Evolutionary conservation across 495 filamentous ascomycete genomes (phyloP).

Genomic region (Niebla homalea): DNA sequence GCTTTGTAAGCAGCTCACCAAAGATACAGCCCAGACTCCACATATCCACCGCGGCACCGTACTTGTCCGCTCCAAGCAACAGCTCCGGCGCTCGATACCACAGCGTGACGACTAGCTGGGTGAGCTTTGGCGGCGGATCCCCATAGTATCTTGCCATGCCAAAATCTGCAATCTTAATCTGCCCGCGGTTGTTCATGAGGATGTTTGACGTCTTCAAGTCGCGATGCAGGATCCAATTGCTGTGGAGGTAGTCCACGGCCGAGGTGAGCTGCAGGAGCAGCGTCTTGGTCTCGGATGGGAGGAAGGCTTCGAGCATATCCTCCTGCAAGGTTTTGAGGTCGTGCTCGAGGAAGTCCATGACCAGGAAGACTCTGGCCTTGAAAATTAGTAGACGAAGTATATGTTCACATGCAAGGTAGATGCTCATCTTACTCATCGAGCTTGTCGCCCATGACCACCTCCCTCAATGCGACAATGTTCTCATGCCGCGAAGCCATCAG

Average conservation of each 20-base stretch:
- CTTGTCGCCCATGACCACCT: constrained; percentile 74
- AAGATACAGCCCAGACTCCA: constrained; percentile 98
- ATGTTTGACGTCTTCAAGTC: constrained; percentile 96
- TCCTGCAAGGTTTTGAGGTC: constrained; percentile 90
- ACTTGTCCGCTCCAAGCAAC: constrained; percentile 66
- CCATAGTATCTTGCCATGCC: constrained; percentile 90
- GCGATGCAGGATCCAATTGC: constrained; percentile 86
- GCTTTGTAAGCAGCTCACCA: constrained; percentile 73
- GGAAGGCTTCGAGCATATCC: constrained; percentile 87
- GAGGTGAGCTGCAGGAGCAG: constrained; percentile 70
- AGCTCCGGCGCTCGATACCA: constrained; percentile 95
- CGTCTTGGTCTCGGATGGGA: constrained; percentile 86
- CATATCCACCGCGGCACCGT: constrained; percentile 72
- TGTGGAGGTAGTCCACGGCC: constrained; percentile 76
- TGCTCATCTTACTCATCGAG: constrained; percentile 53
- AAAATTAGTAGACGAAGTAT: constrained; percentile 8
- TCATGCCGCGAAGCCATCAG: constrained; percentile 49
- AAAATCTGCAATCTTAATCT: constrained; percentile 94
- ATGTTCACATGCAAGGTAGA: no score
- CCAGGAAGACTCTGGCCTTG: constrained; percentile 65
- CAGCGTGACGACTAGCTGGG: constrained; percentile 88
- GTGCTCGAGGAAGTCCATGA: constrained; percentile 97
- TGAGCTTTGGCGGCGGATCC: constrained; percentile 70
- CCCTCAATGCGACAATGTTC: constrained; percentile 67
- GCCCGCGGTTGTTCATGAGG: constrained; percentile 86